Percentiles rank a stretch among this genome's conserved stretches.
phyloP scores from a whole-genome alignment of 352 stramenopile genomes.

The Phytophthora brassicae region DNA sequence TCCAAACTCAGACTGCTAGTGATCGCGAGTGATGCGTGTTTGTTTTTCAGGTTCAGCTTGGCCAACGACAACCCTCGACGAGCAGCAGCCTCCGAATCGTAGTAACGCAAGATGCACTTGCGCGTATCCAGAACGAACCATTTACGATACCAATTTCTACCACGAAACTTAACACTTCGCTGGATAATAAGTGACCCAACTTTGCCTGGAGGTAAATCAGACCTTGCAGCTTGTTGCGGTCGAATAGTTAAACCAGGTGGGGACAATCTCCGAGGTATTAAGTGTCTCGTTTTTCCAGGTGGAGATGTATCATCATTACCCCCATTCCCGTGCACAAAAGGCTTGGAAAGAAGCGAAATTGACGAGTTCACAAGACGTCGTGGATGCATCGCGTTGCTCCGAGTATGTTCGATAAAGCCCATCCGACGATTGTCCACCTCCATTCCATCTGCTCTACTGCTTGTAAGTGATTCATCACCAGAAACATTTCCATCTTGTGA shows the following conservation, averaged over 20 bases:
- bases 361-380: slow-evolving; percentile 69
- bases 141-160: slow-evolving; percentile 78
- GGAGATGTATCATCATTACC: slow-evolving; percentile 22
- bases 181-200: slow-evolving; percentile 66
- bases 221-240: slow-evolving; percentile 4
- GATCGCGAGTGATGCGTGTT: slow-evolving; percentile 64
- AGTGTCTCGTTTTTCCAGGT: slow-evolving; percentile 27
- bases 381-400: slow-evolving; percentile 61
- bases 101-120: slow-evolving; percentile 72
- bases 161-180: slow-evolving; percentile 69
- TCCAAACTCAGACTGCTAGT: slow-evolving; percentile 58
- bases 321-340: slow-evolving; percentile 41
- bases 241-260: slow-evolving; percentile 6
- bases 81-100: slow-evolving; percentile 67
- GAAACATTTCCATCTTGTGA: slow-evolving; percentile 10
- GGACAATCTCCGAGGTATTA: slow-evolving; percentile 28
- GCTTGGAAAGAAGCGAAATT: slow-evolving; percentile 74
- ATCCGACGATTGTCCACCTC: slow-evolving; percentile 47
- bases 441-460: slow-evolving; percentile 11
- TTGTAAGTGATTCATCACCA: slow-evolving; percentile 15
- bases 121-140: slow-evolving; percentile 72
- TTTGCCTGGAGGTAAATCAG: slow-evolving; percentile 34
- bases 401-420: slow-evolving; percentile 70
- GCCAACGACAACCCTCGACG: slow-evolving; percentile 56
- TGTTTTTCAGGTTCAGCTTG: slow-evolving; percentile 66